Evolutionary conservation across 169 alveolate species (phyloP).

Genomic region (Babesia bigemina): DNA sequence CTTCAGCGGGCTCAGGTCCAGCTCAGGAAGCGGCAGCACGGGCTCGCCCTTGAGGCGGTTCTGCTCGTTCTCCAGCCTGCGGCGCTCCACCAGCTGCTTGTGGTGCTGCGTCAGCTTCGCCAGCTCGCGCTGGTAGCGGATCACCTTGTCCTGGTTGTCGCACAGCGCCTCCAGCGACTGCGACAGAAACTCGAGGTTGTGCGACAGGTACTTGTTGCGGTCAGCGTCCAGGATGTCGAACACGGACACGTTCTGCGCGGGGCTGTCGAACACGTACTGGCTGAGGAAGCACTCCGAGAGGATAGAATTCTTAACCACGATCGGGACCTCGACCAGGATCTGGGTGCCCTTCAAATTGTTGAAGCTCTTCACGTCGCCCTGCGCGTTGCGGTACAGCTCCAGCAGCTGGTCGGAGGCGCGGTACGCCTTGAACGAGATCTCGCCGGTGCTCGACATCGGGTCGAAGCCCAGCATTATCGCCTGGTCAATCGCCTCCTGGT

Average conservation of each 20-base stretch:
- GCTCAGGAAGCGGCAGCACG: conserved; percentile 76
- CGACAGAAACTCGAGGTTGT: conserved; percentile 72
- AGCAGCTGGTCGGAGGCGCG: conserved; percentile 74
- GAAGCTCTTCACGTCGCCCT: conserved; percentile 69
- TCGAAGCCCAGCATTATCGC: conserved; percentile 79
- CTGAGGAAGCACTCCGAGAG: conserved; percentile 78
- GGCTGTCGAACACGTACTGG: conserved; percentile 73
- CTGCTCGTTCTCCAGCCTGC: conserved; percentile 83
- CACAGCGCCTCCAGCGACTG: conserved; percentile 78
- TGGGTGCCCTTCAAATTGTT: conserved; percentile 74
- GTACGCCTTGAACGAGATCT: conserved; percentile 80
- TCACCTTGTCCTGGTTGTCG: conserved; percentile 81
- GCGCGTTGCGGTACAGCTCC: conserved; percentile 58
- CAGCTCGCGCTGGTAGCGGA: conserved; percentile 80
- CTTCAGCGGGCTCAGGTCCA: conserved; percentile 56
- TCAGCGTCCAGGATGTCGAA: conserved; percentile 74
- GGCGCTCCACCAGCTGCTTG: conserved; percentile 82
- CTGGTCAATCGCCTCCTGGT: conserved; percentile 77
- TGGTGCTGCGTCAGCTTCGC: conserved; percentile 78
- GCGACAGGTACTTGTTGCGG: conserved; percentile 71
- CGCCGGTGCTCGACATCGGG: conserved; percentile 65
- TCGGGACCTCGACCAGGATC: conserved; percentile 80
- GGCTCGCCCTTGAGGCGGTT: conserved; percentile 83
- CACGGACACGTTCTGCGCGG: conserved; percentile 69
- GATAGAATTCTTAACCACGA: conserved; percentile 79